Evolutionary conservation across 2,329 filamentous ascomycete genomes (phyloP).

Genomic region (Penicillium freii): DNA sequence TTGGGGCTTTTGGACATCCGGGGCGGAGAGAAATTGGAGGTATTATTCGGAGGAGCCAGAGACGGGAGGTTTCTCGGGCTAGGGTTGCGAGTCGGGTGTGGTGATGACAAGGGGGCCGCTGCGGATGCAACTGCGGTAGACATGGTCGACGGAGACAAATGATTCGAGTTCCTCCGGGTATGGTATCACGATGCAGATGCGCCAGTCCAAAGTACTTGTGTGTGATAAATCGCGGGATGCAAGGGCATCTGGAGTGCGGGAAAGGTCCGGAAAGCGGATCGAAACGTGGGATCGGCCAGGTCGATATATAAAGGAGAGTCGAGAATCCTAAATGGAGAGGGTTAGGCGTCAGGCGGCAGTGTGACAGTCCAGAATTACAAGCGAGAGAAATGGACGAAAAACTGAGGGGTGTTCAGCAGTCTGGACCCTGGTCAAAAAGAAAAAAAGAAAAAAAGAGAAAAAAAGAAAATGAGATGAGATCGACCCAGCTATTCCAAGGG

Average conservation of each 20-base stretch:
- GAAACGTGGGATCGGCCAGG: constrained; percentile 3
- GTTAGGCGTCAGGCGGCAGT: constrained; percentile 15
- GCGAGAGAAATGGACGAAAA: constrained; percentile 16
- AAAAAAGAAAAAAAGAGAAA: constrained; percentile 10
- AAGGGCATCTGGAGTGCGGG: constrained; percentile 6
- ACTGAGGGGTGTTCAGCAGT: constrained; percentile 9
- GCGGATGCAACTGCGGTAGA: constrained; percentile 51
- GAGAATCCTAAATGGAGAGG: neutral
- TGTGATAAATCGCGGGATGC: constrained; percentile 1
- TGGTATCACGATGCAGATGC: neutral
- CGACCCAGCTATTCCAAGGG: constrained; percentile 7
- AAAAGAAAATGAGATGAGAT: constrained; percentile 1
- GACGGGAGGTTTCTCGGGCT: constrained; percentile 47
- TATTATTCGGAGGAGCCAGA: constrained; percentile 22
- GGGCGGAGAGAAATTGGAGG: constrained; percentile 34
- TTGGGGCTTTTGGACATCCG: constrained; percentile 33
- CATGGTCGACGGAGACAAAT: constrained; percentile 35
- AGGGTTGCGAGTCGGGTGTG: constrained; percentile 44
- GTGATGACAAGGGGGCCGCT: constrained; percentile 44
- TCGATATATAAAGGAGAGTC: constrained; percentile 5
- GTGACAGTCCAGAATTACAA: constrained; percentile 5
- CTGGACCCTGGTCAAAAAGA: constrained; percentile 12
- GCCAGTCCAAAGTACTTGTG: neutral
- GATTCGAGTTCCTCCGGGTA: neutral
- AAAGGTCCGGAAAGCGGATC: neutral